These are phyloP conservation scores for Alternaria metachromatica DNA, from an alignment of 2,329 filamentous ascomycete genomes.

Conservation along the genomic window DNA sequence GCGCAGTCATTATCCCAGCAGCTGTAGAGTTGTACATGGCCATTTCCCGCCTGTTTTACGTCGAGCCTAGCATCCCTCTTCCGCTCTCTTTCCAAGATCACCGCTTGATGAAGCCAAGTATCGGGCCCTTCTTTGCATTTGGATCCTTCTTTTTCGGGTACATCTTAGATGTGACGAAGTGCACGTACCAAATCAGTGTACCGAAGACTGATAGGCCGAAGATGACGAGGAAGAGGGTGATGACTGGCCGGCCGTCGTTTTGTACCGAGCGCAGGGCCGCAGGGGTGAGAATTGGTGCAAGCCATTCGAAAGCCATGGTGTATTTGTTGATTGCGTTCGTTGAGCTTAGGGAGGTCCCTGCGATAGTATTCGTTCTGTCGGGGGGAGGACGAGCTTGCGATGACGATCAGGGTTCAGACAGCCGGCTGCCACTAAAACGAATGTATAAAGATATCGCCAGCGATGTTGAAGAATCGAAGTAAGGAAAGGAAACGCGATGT, in stretches of 20 bases:
- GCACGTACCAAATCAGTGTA: slow-evolving; percentile 35
- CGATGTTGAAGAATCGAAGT: slow-evolving; percentile 14
- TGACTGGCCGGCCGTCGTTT: slow-evolving; percentile 77
- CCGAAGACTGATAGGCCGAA: slow-evolving; percentile 63
- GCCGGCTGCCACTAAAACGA: slow-evolving; percentile 27
- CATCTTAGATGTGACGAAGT: slow-evolving; percentile 39
- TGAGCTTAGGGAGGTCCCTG: not conserved
- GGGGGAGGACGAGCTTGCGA: not conserved
- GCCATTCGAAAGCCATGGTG: slow-evolving; percentile 39
- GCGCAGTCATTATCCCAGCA: not conserved
- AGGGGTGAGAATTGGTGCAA: slow-evolving; percentile 42
- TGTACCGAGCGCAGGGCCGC: slow-evolving; percentile 41
- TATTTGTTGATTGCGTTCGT: not conserved
- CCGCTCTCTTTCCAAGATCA: slow-evolving; percentile 8
- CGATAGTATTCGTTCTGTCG: not conserved
- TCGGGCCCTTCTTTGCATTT: slow-evolving; percentile 33
- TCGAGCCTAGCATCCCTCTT: not conserved
- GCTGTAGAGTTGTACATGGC: not conserved
- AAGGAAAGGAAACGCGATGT: slow-evolving; percentile 12
- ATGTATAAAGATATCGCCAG: slow-evolving; percentile 14
- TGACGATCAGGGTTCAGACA: slow-evolving; percentile 16
- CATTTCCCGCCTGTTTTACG: not conserved
- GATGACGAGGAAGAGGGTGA: slow-evolving; percentile 82
- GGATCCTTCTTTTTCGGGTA: slow-evolving; percentile 36
- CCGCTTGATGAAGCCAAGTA: slow-evolving; percentile 31